Base-by-base conservation (phyloP, 2,329 filamentous ascomycete genomes). In the Iodosphaeria phyllophila region DNA sequence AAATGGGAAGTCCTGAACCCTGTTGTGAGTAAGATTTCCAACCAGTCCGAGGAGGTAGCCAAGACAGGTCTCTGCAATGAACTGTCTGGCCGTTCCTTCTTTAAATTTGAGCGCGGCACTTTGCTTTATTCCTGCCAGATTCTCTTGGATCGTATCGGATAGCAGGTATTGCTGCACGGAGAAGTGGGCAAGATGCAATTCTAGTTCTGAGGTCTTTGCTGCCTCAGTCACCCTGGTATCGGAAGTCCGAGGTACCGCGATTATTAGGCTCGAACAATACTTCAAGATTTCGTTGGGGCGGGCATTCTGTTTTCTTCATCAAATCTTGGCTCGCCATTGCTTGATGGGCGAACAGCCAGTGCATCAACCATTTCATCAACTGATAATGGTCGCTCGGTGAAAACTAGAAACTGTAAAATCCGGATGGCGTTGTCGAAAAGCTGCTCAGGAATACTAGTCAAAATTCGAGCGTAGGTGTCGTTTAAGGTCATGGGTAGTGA, bases 111-210 rank as follows among this genome's bases (percentile, higher is more conserved):
- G n/a, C n/a, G n/a, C n/a, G n/a, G n/a, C n/a, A n/a, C n/a, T n/a
- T n/a, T n/a, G n/a, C n/a, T n/a, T n/a, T n/a, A n/a, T n/a, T n/a
- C n/a, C n/a, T n/a, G 26, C 26, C 4, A 31, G 19, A n/a, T 21
- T 20, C 8, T 26, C 16, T 6, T 32, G 21, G 11, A 40, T 14
- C 14, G 31, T 32, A 10, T 28, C 11, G 16, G 43, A 46, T 11
- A 23, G 26, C 6, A 46, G 30, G 25, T 41, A 47, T 16, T 46
- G 40, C 28, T 40, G 43, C 12, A 44, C 38, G 8, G 40, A 43
- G 11, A 39, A 41, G 35, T 50, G 42, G 6, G 42, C 39, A 5
- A 47, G 31, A 16, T 29, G 37, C 23, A 40, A 30, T 15, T 28
- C 27, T 3, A n/a, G n/a, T n/a, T n/a, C n/a, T n/a, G n/a, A n/a